These are phyloP conservation scores for Solioccasus polychromus DNA, from an alignment of 768 basidiomycete genomes.

Conservation along the genomic window DNA sequence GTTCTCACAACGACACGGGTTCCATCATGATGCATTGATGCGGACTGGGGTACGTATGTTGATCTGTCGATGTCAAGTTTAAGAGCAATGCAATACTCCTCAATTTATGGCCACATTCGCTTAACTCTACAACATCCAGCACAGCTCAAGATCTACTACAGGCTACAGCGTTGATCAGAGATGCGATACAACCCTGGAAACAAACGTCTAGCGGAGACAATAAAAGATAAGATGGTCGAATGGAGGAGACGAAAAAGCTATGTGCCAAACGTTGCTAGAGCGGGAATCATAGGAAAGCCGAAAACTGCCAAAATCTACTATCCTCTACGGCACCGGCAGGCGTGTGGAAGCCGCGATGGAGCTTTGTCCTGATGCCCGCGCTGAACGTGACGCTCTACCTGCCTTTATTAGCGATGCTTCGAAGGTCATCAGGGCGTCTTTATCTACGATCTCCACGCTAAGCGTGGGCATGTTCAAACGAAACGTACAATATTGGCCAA, in stretches of 20 bases:
- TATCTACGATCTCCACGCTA: too few species aligned
- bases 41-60: conserved; percentile 47
- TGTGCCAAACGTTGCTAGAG: conserved; percentile 38
- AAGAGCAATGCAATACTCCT: conserved; percentile 45
- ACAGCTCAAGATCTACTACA: too few species aligned
- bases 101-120: too few species aligned
- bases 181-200: too few species aligned
- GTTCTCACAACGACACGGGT: too few species aligned
- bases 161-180: too few species aligned
- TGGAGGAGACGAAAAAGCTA: conserved; percentile 45
- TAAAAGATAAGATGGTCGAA: conserved; percentile 38
- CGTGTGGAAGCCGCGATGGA: conserved; percentile 48
- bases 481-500: conserved; percentile 47
- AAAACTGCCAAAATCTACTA: too few species aligned
- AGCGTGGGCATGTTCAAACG: too few species aligned
- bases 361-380: conserved; percentile 60
- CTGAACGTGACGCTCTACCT: conserved; percentile 53
- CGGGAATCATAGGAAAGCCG: conserved; percentile 30
- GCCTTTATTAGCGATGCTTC: conserved; percentile 37
- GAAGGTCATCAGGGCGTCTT: conserved; percentile 45
- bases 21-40: too few species aligned
- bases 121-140: too few species aligned
- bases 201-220: too few species aligned
- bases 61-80: too few species aligned
- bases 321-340: conserved; percentile 47